phyloP scores from a whole-genome alignment of 768 basidiomycete species.

The Termitomyces sp. region DNA sequence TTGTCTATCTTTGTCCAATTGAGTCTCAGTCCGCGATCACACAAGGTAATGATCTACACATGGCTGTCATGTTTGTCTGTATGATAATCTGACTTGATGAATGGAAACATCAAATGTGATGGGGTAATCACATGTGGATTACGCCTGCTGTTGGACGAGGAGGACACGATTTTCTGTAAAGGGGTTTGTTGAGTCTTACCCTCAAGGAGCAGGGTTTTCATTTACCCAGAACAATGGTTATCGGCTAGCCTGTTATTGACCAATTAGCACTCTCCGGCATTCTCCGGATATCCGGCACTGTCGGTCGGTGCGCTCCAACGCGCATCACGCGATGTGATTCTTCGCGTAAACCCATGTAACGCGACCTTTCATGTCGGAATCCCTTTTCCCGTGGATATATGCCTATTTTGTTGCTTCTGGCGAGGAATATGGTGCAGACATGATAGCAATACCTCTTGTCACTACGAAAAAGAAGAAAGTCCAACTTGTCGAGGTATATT shows the following conservation, averaged over 20 bases:
- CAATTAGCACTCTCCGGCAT: not conserved
- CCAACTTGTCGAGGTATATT: conserved; percentile 60
- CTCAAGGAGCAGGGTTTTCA: not conserved
- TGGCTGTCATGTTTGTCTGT: not conserved
- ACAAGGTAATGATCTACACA: not conserved
- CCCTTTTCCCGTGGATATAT: conserved; percentile 52
- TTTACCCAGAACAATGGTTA: not conserved
- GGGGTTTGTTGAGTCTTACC: no score
- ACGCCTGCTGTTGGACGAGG: not conserved
- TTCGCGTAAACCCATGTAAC: conserved; percentile 7
- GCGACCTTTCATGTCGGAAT: conserved; percentile 23
- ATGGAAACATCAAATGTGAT: conserved; percentile 1
- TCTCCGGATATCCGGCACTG: not conserved
- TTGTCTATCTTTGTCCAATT: not conserved
- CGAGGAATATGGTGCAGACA: conserved; percentile 46
- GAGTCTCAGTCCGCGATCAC: not conserved
- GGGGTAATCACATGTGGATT: not conserved
- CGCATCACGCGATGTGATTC: conserved; percentile 15
- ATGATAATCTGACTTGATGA: not conserved
- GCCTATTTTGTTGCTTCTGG: conserved; percentile 47
- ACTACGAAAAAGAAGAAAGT: conserved; percentile 43
- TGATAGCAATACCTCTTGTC: conserved; percentile 27
- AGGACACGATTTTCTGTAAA: no score
- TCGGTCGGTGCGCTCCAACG: not conserved
- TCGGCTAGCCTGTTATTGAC: no score